Evolutionary conservation across 768 basidiomycete species (phyloP).

Genomic region (Strobilomyces dryophilus): DNA sequence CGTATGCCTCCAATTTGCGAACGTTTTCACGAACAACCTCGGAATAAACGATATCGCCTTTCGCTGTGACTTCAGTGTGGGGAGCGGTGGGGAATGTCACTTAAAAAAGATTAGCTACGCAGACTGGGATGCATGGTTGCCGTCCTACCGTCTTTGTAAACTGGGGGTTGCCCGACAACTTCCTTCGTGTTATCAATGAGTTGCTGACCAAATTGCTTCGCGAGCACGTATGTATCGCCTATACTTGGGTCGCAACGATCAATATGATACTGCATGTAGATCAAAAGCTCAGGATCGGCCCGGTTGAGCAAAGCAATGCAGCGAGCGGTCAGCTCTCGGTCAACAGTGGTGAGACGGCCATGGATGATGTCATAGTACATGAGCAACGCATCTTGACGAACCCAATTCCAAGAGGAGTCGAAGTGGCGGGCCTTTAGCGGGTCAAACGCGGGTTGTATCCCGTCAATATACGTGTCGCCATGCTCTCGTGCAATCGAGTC

Average conservation of each 20-base stretch:
- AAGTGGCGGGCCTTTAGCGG: slow-evolving; percentile 96
- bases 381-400: slow-evolving; percentile 89
- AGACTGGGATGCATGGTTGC: not conserved
- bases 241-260: slow-evolving; percentile 73
- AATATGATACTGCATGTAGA: slow-evolving; percentile 96
- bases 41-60: slow-evolving; percentile 92
- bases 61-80: slow-evolving; percentile 86
- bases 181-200: slow-evolving; percentile 91
- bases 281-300: slow-evolving; percentile 86
- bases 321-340: slow-evolving; percentile 93
- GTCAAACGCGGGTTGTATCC: slow-evolving; percentile 93
- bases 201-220: slow-evolving; percentile 95
- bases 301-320: slow-evolving; percentile 98
- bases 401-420: slow-evolving; percentile 99
- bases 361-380: slow-evolving; percentile 99
- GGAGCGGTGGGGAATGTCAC: slow-evolving; percentile 99
- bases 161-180: slow-evolving; percentile 75
- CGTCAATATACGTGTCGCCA: slow-evolving; percentile 89
- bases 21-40: slow-evolving; percentile 96
- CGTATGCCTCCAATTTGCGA: slow-evolving; percentile 96
- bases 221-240: slow-evolving; percentile 92
- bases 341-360: slow-evolving; percentile 88
- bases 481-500: slow-evolving; percentile 90
- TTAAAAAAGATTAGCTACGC: slow-evolving; percentile 23
- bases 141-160: slow-evolving; percentile 89